These are phyloP conservation scores for Exophiala spinifera DNA, from an alignment of 2,329 filamentous ascomycete species.

Conservation along the genomic window DNA sequence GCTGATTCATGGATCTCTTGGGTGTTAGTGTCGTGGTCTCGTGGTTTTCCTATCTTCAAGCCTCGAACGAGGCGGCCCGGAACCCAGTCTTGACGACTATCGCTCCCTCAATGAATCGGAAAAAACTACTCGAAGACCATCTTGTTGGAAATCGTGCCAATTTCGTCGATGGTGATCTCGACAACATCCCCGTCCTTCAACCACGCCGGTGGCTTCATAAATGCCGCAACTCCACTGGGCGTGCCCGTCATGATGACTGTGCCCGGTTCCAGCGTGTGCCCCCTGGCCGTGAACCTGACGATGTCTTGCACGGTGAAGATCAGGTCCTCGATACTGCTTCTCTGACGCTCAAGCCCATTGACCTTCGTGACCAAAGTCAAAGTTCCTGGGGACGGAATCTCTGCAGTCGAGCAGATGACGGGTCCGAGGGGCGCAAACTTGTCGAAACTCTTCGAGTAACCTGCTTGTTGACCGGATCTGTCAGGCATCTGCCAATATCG, in stretches of 20 bases:
- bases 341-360: neutral
- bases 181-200: constrained; percentile 15
- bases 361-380: neutral
- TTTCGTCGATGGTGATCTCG: too few species aligned
- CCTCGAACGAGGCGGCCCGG: too few species aligned
- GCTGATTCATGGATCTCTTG: too few species aligned
- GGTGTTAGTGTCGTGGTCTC: too few species aligned
- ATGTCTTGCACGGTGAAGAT: neutral
- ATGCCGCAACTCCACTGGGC: constrained; percentile 40
- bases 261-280: constrained; percentile 29
- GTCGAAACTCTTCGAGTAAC: neutral
- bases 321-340: neutral
- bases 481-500: neutral
- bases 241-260: constrained; percentile 42
- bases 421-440: neutral
- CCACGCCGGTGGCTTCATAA: constrained; percentile 38
- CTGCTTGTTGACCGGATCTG: neutral
- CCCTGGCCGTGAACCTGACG: too few species aligned
- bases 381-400: too few species aligned
- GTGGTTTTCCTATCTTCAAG: too few species aligned
- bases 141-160: too few species aligned
- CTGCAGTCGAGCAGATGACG: neutral
- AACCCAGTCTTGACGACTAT: too few species aligned
- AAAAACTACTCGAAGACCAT: too few species aligned
- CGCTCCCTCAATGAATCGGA: too few species aligned